A percentile compares a stretch with the other conserved stretches of the same genome.
Evolutionary conservation across 768 basidiomycete genomes (phyloP).

Genomic region (Coprinopsis marcescibilis): DNA sequence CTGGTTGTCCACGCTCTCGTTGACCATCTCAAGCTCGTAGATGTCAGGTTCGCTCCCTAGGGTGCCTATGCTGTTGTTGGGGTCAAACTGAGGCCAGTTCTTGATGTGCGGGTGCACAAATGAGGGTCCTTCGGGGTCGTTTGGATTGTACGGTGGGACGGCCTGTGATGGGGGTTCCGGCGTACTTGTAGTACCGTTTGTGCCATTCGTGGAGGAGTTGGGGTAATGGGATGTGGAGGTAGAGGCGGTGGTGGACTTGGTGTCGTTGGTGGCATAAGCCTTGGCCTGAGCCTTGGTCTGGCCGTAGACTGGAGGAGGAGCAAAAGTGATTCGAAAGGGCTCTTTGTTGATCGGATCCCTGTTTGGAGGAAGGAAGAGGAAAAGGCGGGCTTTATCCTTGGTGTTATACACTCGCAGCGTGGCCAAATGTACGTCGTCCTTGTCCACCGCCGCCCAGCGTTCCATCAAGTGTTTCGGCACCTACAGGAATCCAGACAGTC

Average conservation of each 20-base stretch:
- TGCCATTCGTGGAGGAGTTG: too few relatives aligned
- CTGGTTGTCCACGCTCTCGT: constrained; percentile 79
- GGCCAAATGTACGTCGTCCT: constrained; percentile 76
- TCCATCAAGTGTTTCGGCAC: constrained; percentile 85
- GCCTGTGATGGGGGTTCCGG: not conserved
- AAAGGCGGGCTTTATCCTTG: constrained; percentile 48
- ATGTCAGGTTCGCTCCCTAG: constrained; percentile 49
- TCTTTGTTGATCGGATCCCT: constrained; percentile 35
- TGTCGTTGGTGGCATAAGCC: constrained; percentile 15
- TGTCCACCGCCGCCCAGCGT: constrained; percentile 72
- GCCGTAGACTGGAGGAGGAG: not conserved
- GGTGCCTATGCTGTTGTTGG: constrained; percentile 25
- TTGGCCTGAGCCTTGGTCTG: constrained; percentile 13
- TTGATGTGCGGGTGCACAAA: constrained; percentile 54
- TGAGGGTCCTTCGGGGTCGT: constrained; percentile 55
- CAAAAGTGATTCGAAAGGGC: too few relatives aligned
- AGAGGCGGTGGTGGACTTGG: constrained; percentile 12
- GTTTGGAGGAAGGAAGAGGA: constrained; percentile 62
- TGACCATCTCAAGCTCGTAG: constrained; percentile 87
- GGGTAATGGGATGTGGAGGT: too few relatives aligned
- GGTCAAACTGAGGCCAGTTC: constrained; percentile 28
- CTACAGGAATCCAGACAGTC: constrained; percentile 41
- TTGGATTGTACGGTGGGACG: constrained; percentile 29
- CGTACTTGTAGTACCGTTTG: too few relatives aligned
- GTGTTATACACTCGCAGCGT: constrained; percentile 72